phyloP scores from a whole-genome alignment of 1,284 basidiomycete species.

The Lignosus rhinocerotis region DNA sequence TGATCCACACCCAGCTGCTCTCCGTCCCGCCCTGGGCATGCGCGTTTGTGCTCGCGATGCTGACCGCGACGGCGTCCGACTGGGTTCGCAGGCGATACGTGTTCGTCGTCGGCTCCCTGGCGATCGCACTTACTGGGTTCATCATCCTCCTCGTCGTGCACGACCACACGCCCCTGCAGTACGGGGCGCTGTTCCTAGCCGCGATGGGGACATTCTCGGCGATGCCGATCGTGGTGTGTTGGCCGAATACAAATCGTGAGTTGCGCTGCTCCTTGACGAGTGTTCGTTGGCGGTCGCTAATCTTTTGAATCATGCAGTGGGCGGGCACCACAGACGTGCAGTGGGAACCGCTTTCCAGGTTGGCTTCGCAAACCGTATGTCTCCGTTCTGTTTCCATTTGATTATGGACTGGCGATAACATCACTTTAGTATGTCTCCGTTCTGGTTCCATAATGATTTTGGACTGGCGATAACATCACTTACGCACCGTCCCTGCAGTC shows the following conservation, averaged over 20 bases:
- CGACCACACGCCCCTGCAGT: conserved; percentile 31
- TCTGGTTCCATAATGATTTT: not conserved
- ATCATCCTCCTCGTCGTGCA: conserved; percentile 32
- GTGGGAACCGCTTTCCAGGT: conserved; percentile 34
- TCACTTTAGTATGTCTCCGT: conserved; percentile 17
- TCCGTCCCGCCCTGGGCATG: conserved; percentile 51
- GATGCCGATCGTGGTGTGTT: conserved; percentile 36
- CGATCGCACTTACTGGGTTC: conserved; percentile 31
- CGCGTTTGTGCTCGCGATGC: conserved; percentile 35
- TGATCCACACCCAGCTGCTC: conserved; percentile 49
- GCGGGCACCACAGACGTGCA: conserved; percentile 30
- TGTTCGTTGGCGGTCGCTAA: not conserved
- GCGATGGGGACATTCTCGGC: conserved; percentile 34
- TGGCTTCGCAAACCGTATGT: conserved; percentile 33
- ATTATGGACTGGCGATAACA: not conserved
- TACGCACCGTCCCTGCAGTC: conserved; percentile 19
- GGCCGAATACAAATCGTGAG: conserved; percentile 36
- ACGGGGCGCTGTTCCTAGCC: conserved; percentile 35
- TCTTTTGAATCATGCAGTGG: conserved; percentile 20
- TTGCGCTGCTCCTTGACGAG: not conserved
- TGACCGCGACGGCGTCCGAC: conserved; percentile 30
- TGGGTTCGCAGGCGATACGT: conserved; percentile 29
- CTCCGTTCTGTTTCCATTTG: not conserved
- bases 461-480: not conserved
- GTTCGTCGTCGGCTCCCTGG: conserved; percentile 28